Evolutionary conservation across 495 filamentous ascomycete genomes (phyloP), one percentile per base, ranked within the genome.

Genomic region (Trypethelium eluteriae): DNA sequence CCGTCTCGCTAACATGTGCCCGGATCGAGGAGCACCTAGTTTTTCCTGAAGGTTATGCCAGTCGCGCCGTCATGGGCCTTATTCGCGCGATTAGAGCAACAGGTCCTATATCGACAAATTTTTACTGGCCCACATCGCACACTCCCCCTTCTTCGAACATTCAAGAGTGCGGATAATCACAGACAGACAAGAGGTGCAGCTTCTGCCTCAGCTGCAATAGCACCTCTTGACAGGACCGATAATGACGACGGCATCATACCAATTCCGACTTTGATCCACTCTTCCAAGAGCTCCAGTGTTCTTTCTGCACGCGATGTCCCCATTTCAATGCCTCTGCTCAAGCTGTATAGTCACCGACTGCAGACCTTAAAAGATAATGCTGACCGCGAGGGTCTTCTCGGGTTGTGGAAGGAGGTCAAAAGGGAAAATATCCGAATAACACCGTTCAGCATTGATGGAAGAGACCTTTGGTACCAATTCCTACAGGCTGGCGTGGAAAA

Each of bases 371-470:
- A 59, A 10, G 32, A 59, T 3, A 14, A 18, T 14, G 36, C 6
- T 7, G 53, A 14, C 32, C 32, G 5, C 34, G 67, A 76, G 18
- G 89, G 89, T 0, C 82, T 86, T 2, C 39, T 77, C 16, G 77
- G 79, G 46, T 86, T 92, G 46, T 94, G 87, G 85, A 74, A 81
- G 63, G 84, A 81, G 2, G 75, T 92, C 66, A 80, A 80, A 34
- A 68, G 74, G 11, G 78, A 81, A 25, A 74, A 75, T 2, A 66
- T 85, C 36, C 75, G 72, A 46, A 68, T 89, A 3, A 85, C 85
- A 35, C 78, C 80, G 0, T 65, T 61, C 1, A 84, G 82, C 18
- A 72, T 71, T 39, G 56, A 72, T n/a, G 85, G 84, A 32, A 75
- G 84, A 53, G 75, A 77, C 64, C 76, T 89, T 0, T 90, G 87